phyloP scores from a whole-genome alignment of 805 yeast genomes.

The Yamadazyma phyllophila region DNA sequence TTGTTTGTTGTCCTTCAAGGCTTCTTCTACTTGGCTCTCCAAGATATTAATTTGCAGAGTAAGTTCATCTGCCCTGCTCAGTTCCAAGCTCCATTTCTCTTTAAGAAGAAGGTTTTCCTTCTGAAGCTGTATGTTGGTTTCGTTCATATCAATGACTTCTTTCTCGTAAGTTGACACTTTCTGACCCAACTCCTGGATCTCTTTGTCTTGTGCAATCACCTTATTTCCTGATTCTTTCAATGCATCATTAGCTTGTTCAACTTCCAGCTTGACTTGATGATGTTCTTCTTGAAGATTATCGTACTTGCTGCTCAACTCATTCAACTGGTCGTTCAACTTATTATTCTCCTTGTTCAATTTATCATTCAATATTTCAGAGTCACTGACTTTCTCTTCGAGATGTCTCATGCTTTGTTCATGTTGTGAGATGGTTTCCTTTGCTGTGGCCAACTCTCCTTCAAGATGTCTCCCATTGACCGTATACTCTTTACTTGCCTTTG shows the following conservation, averaged over 20 bases:
- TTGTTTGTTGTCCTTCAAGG: not conserved
- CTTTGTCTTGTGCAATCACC: not conserved
- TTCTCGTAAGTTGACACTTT: too few species aligned
- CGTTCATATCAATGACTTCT: too few species aligned
- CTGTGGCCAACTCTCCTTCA: not conserved
- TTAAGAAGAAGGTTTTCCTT: not conserved
- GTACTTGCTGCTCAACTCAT: slow-evolving; percentile 4
- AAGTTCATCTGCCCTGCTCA: not conserved
- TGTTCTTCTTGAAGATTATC: slow-evolving; percentile 1
- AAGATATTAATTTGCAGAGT: too few species aligned
- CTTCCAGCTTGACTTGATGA: not conserved
- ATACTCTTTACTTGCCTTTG: slow-evolving; percentile 3
- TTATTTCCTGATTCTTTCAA: not conserved
- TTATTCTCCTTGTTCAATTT: slow-evolving; percentile 10
- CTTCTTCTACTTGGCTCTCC: too few species aligned
- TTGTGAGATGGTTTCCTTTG: not conserved
- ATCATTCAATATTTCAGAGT: slow-evolving; percentile 1
- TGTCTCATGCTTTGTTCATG: not conserved
- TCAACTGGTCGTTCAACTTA: slow-evolving; percentile 8
- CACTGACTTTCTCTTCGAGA: not conserved
- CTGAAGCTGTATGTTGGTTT: not conserved
- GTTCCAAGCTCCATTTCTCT: not conserved
- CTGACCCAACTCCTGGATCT: not conserved
- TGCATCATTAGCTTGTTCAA: not conserved
- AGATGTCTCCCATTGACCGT: not conserved